Conservation (phyloP, 2,329 filamentous ascomycete species). For the Daldinia sp. region DNA sequence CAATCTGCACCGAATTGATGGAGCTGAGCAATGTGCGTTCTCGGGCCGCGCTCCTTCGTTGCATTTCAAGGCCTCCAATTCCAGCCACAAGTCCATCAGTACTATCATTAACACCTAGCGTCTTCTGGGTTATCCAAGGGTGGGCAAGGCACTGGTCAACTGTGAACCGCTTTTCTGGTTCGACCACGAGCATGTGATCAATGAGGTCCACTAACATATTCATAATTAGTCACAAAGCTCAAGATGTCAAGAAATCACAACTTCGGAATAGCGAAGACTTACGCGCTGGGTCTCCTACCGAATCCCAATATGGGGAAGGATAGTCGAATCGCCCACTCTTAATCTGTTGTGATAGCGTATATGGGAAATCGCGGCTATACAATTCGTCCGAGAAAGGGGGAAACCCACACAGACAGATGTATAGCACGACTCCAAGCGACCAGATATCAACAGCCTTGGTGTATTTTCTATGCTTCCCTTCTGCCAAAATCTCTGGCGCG, state of each 20-base stretch:
- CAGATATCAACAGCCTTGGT: conserved; percentile 95
- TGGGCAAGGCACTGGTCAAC: conserved; percentile 92
- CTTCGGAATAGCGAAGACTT: conserved; percentile 44
- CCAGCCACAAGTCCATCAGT: conserved; percentile 93
- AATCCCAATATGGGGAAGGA: conserved; percentile 95
- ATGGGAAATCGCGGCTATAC: conserved; percentile 81
- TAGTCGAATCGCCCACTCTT: conserved; percentile 90
- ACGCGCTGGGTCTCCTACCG: conserved; percentile 82
- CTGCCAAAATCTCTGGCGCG: conserved; percentile 91
- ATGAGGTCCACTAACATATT: conserved; percentile 78
- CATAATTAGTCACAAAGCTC: conserved; percentile 27
- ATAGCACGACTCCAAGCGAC: conserved; percentile 97
- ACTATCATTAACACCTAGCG: conserved; percentile 76
- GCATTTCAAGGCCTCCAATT: conserved; percentile 82
- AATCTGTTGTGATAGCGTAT: conserved; percentile 87
- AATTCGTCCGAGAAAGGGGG: conserved; percentile 97
- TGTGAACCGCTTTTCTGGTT: conserved; percentile 82
- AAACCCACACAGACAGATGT: conserved; percentile 96
- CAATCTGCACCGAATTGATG: conserved; percentile 75
- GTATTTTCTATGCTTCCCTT: conserved; percentile 83
- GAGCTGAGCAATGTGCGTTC: conserved; percentile 86
- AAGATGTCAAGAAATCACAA: neutral
- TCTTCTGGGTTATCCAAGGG: conserved; percentile 79
- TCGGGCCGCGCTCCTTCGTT: conserved; percentile 78
- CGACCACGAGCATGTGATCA: conserved; percentile 91